A percentile compares a stretch with the other conserved stretches of the same genome.
Evolutionary conservation across 306 rosid species (phyloP).

Genomic region (Cicer arietinum): DNA sequence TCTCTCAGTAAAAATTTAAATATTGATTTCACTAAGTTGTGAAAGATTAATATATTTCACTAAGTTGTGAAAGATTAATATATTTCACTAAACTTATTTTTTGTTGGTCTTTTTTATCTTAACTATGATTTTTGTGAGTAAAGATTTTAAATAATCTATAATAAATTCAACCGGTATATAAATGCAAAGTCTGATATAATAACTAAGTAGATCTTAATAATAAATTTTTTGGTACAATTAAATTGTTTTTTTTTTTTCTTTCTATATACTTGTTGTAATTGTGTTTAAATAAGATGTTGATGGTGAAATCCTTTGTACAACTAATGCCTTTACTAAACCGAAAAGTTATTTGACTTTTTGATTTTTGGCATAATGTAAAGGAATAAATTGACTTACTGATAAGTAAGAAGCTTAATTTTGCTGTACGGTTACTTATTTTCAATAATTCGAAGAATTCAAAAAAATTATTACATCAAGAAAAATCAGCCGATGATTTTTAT

Average conservation of each 20-base stretch:
- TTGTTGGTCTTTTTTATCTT: too few species aligned
- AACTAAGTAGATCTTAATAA: neutral
- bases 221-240: neutral
- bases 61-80: too few species aligned
- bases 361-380: constrained; percentile 1
- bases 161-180: too few species aligned
- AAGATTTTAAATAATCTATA: too few species aligned
- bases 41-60: too few species aligned
- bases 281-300: neutral
- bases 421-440: too few species aligned
- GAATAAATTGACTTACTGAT: neutral
- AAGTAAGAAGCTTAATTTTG: neutral
- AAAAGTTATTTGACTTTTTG: neutral
- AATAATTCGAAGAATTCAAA: too few species aligned
- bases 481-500: neutral
- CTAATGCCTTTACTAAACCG: neutral
- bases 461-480: neutral
- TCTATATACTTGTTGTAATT: too few species aligned
- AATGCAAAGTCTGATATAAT: too few species aligned
- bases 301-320: neutral
- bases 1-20: neutral
- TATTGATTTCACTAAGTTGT: neutral
- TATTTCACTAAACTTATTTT: neutral
- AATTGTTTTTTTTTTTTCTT: too few species aligned
- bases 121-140: too few species aligned